phyloP scores from a whole-genome alignment of 768 basidiomycete species.

The Lepiota brunneoincarnata region DNA sequence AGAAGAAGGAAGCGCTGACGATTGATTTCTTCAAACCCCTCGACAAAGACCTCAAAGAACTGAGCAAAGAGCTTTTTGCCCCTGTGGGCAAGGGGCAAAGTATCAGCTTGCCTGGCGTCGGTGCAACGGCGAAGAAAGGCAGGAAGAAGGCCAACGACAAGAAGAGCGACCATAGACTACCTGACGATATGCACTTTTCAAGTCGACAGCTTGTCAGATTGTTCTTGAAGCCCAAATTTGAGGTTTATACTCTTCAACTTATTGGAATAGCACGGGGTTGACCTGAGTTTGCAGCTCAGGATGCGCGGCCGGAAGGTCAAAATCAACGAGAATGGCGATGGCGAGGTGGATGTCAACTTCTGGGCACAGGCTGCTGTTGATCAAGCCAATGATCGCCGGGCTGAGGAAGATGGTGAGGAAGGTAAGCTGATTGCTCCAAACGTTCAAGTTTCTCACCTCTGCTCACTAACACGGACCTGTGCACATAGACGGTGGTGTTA shows the following conservation, averaged over 20 bases:
- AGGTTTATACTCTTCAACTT: constrained; percentile 47
- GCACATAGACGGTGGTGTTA: constrained; percentile 43
- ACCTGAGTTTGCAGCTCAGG: constrained; percentile 55
- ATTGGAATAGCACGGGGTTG: neutral
- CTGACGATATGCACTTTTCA: constrained; percentile 98
- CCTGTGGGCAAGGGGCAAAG: constrained; percentile 68
- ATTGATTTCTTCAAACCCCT: constrained; percentile 72
- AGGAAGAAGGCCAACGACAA: constrained; percentile 62
- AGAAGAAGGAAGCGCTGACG: constrained; percentile 79
- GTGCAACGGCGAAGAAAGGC: constrained; percentile 38
- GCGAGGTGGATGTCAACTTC: constrained; percentile 93
- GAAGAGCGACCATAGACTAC: constrained; percentile 74
- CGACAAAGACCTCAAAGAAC: constrained; percentile 57
- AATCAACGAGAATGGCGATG: constrained; percentile 64
- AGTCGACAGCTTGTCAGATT: constrained; percentile 86
- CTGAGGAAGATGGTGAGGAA: constrained; percentile 49
- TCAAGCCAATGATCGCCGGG: constrained; percentile 51
- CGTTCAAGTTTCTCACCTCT: neutral
- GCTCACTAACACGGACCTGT: neutral
- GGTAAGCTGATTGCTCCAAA: constrained; percentile 37
- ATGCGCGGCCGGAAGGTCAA: constrained; percentile 76
- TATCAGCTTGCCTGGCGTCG: constrained; percentile 64
- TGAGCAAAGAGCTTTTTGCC: constrained; percentile 73
- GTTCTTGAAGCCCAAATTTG: constrained; percentile 95
- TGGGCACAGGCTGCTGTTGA: constrained; percentile 95